phyloP scores from a whole-genome alignment of 306 rosid genomes.

The Inga oerstediana region DNA sequence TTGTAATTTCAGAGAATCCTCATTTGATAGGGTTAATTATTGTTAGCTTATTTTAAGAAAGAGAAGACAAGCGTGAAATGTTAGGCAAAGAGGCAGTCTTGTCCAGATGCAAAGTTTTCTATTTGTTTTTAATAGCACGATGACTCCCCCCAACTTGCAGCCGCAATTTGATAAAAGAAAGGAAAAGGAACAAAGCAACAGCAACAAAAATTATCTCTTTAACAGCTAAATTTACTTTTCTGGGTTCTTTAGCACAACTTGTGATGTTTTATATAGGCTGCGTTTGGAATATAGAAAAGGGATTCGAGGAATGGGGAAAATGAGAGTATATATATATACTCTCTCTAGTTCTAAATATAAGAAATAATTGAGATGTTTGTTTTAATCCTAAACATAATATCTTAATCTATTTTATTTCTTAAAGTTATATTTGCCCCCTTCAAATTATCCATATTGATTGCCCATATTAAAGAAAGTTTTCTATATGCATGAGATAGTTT shows the following conservation, averaged over 20 bases:
- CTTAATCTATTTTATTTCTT: too few relatives aligned
- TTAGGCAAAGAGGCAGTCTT: constrained; percentile 1
- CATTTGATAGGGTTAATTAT: constrained; percentile 36
- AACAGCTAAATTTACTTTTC: constrained; percentile 5
- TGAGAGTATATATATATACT: too few relatives aligned
- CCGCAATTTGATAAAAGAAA: constrained; percentile 26
- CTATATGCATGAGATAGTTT: too few relatives aligned
- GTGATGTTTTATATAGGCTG: not conserved
- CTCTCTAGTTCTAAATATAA: too few relatives aligned
- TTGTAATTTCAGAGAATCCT: not conserved
- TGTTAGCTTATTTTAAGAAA: not conserved
- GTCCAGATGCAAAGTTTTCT: not conserved
- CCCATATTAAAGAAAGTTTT: too few relatives aligned
- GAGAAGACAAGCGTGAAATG: constrained; percentile 9
- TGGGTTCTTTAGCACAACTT: not conserved
- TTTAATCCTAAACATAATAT: too few relatives aligned
- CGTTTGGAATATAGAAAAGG: not conserved
- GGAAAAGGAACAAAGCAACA: not conserved
- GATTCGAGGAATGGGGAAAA: not conserved
- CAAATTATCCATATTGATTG: too few relatives aligned
- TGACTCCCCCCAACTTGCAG: constrained; percentile 24
- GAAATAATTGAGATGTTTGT: too few relatives aligned
- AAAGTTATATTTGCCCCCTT: too few relatives aligned
- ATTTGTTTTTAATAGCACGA: not conserved
- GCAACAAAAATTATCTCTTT: not conserved